Conservation (phyloP, 1,139 yeast genomes). For the Kluyveromyces sp. region DNA sequence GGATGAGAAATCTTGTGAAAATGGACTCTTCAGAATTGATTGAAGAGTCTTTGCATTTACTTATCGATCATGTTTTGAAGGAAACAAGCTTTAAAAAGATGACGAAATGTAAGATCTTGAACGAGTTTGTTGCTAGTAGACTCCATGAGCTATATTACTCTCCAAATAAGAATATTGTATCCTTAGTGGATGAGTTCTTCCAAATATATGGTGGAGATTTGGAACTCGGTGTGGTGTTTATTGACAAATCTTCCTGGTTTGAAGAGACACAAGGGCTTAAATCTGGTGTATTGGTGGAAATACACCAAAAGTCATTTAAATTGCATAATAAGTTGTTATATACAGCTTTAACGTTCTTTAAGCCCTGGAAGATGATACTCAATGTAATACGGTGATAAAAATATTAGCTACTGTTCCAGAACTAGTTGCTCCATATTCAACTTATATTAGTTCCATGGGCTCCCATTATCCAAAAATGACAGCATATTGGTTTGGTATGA, state of each 20-base stretch:
- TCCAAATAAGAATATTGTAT: conserved; percentile 31
- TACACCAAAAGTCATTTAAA: conserved; percentile 45
- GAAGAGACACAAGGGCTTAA: conserved; percentile 20
- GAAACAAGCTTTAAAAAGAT: conserved; percentile 60
- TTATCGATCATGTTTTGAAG: conserved; percentile 44
- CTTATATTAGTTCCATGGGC: conserved; percentile 49
- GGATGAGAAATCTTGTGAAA: conserved; percentile 57
- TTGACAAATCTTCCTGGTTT: conserved; percentile 53
- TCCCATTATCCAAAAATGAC: conserved; percentile 65
- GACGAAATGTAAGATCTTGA: conserved; percentile 68
- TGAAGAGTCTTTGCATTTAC: conserved; percentile 37
- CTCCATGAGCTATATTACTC: conserved; percentile 46
- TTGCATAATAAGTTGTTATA: conserved; percentile 62
- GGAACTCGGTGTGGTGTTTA: conserved; percentile 55
- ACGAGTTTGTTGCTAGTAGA: conserved; percentile 65
- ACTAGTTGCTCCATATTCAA: conserved; percentile 63
- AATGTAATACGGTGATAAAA: conserved; percentile 47
- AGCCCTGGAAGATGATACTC: conserved; percentile 71
- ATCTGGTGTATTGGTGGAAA: conserved; percentile 18
- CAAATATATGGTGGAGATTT: conserved; percentile 43
- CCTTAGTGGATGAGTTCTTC: conserved; percentile 43
- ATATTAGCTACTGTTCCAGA: conserved; percentile 56
- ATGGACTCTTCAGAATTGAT: conserved; percentile 45
- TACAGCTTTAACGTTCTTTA: conserved; percentile 53
- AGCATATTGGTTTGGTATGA: conserved; percentile 76